A percentile compares a stretch with the other conserved stretches of the same genome.
phyloP scores from a whole-genome alignment of 768 basidiomycete species.

The Hydnomerulius pinastri region DNA sequence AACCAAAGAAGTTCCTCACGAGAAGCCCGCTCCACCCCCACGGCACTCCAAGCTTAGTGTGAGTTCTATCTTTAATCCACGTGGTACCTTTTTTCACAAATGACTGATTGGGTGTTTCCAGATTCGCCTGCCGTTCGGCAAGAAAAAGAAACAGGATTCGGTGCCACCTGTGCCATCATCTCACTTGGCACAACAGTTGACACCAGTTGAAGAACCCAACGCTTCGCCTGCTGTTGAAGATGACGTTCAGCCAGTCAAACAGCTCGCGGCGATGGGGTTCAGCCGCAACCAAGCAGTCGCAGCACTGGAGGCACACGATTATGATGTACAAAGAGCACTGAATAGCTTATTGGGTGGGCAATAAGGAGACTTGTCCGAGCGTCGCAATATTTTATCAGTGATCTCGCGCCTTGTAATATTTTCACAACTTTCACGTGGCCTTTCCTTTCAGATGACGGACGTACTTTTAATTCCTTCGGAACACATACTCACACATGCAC shows the following conservation, averaged over 20 bases:
- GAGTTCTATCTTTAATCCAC: slow-evolving; percentile 34
- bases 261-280: slow-evolving; percentile 90
- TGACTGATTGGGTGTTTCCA: slow-evolving; percentile 14
- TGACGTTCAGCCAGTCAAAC: slow-evolving; percentile 75
- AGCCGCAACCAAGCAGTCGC: slow-evolving; percentile 76
- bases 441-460: slow-evolving; percentile 18
- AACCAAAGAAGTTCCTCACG: slow-evolving; percentile 48
- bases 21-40: slow-evolving; percentile 54
- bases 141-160: slow-evolving; percentile 66
- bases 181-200: slow-evolving; percentile 35
- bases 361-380: slow-evolving; percentile 10
- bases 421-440: slow-evolving; percentile 8
- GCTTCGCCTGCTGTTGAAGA: slow-evolving; percentile 61
- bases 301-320: slow-evolving; percentile 82
- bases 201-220: slow-evolving; percentile 47
- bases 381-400: slow-evolving; percentile 18
- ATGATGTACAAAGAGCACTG: slow-evolving; percentile 77
- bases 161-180: slow-evolving; percentile 44
- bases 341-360: slow-evolving; percentile 63
- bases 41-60: slow-evolving; percentile 79
- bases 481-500: slow-evolving; percentile 31
- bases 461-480: slow-evolving; percentile 20
- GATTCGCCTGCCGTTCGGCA: slow-evolving; percentile 81
- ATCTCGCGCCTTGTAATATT: slow-evolving; percentile 22
- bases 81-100: slow-evolving; percentile 1